phyloP scores from a whole-genome alignment of 1,284 basidiomycete species.

The Marasmius sp. region DNA sequence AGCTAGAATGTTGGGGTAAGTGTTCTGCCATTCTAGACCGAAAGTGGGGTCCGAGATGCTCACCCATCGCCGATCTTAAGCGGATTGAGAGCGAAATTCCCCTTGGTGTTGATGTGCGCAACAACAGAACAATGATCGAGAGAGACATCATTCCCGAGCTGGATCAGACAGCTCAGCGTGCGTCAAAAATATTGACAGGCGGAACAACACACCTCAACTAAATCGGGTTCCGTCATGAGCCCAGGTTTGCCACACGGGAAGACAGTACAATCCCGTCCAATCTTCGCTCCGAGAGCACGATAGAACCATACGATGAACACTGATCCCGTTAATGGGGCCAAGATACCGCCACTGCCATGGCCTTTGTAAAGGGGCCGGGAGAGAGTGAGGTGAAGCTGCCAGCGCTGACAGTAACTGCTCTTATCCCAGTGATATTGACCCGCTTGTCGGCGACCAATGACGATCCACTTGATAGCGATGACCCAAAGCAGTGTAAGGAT shows the following conservation, averaged over 20 bases:
- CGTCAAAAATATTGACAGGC: background rate
- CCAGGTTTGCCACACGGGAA: slow-evolving; percentile 39
- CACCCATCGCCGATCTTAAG: slow-evolving; percentile 40
- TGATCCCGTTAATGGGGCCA: slow-evolving; percentile 37
- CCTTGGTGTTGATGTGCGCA: slow-evolving; percentile 46
- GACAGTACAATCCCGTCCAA: slow-evolving; percentile 40
- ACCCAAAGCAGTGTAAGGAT: slow-evolving; percentile 36
- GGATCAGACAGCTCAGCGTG: background rate
- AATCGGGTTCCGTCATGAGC: slow-evolving; percentile 45
- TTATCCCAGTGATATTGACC: slow-evolving; percentile 43
- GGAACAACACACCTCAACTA: slow-evolving; percentile 31
- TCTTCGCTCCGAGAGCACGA: slow-evolving; percentile 39
- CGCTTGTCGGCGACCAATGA: slow-evolving; percentile 37
- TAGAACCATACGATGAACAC: slow-evolving; percentile 44
- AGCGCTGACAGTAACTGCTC: slow-evolving; percentile 45
- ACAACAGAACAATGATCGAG: slow-evolving; percentile 46
- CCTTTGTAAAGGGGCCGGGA: slow-evolving; percentile 36
- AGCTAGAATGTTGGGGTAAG: slow-evolving; percentile 18
- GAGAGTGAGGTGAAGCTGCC: slow-evolving; percentile 41
- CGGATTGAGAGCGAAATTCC: slow-evolving; percentile 41
- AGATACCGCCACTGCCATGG: slow-evolving; percentile 38
- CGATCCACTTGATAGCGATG: slow-evolving; percentile 38
- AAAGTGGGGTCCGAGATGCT: slow-evolving; percentile 9
- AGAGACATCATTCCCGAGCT: slow-evolving; percentile 40
- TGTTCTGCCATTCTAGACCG: background rate